Evolutionary conservation across 495 filamentous ascomycete species (phyloP).

Genomic region (Aspergillus nanangensis): DNA sequence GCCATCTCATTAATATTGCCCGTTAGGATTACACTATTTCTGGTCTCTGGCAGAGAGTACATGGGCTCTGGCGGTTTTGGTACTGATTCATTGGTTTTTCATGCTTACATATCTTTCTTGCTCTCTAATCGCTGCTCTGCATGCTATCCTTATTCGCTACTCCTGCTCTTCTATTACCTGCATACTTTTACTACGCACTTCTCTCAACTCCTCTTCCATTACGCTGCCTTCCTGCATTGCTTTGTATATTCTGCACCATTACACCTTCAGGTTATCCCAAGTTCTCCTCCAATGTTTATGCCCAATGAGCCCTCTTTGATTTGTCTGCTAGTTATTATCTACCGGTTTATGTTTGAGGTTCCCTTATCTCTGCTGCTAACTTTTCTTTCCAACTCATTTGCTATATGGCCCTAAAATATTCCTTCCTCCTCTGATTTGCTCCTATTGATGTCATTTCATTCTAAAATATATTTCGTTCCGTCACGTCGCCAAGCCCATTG

Average conservation of each 20-base stretch:
- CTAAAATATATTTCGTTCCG: too few species aligned
- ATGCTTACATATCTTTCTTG: background rate
- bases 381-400: too few species aligned
- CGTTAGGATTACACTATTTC: background rate
- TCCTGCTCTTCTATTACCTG: background rate
- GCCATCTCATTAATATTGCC: conserved; percentile 4
- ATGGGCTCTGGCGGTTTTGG: background rate
- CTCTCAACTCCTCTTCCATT: background rate
- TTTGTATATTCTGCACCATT: background rate
- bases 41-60: too few species aligned
- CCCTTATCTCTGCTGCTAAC: too few species aligned
- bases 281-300: background rate
- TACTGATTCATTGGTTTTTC: background rate
- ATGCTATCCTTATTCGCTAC: background rate
- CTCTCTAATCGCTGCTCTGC: background rate
- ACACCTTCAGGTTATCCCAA: background rate
- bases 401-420: too few species aligned
- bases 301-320: too few species aligned
- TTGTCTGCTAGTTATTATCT: too few species aligned
- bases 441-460: too few species aligned
- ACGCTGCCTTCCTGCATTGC: background rate
- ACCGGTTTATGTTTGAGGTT: too few species aligned
- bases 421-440: too few species aligned
- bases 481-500: too few species aligned
- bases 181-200: background rate